phyloP scores from a whole-genome alignment of 495 filamentous ascomycete species.

The Hypoxylon fragiforme region DNA sequence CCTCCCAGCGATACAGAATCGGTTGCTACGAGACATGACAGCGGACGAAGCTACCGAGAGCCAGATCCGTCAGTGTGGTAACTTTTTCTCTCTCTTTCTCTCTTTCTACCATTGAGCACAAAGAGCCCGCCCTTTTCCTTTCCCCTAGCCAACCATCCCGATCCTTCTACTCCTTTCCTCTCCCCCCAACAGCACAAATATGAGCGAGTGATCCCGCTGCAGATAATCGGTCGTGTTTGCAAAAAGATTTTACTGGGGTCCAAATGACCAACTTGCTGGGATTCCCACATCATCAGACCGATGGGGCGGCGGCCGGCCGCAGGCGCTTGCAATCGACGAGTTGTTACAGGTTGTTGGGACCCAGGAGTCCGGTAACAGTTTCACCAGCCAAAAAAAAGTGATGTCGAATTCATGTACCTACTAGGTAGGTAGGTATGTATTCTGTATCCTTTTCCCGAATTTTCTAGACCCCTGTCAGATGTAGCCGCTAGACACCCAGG shows the following conservation, averaged over 20 bases:
- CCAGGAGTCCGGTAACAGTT: constrained; percentile 40
- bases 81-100: no score
- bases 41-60: constrained; percentile 9
- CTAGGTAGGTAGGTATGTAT: no score
- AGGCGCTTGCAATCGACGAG: constrained; percentile 19
- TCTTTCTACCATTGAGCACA: constrained; percentile 10
- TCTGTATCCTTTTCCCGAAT: constrained; percentile 13
- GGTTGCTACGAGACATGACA: constrained; percentile 3
- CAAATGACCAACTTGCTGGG: constrained; percentile 19
- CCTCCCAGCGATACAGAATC: constrained; percentile 18
- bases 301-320: constrained; percentile 24
- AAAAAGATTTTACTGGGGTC: constrained; percentile 23
- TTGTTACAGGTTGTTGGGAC: constrained; percentile 32
- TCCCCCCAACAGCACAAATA: constrained; percentile 1
- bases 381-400: constrained; percentile 28
- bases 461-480: constrained; percentile 16
- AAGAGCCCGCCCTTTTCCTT: neutral
- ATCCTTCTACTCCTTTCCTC: neutral
- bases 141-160: no score
- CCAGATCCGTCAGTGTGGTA: constrained; percentile 23
- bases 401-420: no score
- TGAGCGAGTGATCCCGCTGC: constrained; percentile 20
- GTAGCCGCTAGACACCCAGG: neutral
- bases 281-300: constrained; percentile 27
- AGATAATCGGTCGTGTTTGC: constrained; percentile 27